Conservation (phyloP, 2,329 filamentous ascomycete genomes). For the Pyricularia sp. region DNA sequence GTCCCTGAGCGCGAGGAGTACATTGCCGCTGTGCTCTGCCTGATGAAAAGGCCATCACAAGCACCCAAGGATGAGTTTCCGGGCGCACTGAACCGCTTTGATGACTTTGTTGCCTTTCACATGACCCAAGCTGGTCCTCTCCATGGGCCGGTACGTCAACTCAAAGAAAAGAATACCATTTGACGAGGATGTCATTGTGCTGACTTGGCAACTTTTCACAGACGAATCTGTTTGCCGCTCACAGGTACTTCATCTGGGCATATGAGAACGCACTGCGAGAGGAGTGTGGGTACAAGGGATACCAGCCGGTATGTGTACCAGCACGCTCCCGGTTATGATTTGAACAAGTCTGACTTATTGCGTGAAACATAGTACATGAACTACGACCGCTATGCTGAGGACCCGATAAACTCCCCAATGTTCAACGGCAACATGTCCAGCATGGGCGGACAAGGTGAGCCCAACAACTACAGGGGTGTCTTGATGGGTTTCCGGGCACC, state of each 20-base stretch:
- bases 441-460: slow-evolving; percentile 36
- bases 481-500: slow-evolving; percentile 3
- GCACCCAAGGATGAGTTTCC: slow-evolving; percentile 15
- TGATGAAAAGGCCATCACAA: slow-evolving; percentile 17
- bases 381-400: slow-evolving; percentile 38
- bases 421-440: slow-evolving; percentile 44
- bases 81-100: slow-evolving; percentile 17
- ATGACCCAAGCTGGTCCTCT: slow-evolving; percentile 17
- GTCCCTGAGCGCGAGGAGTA: slow-evolving; percentile 15
- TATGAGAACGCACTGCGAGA: slow-evolving; percentile 23
- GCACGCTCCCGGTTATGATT: too few relatives aligned
- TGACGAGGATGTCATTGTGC: too few relatives aligned
- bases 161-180: background rate
- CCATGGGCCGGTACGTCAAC: slow-evolving; percentile 10
- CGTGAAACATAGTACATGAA: slow-evolving; percentile 32
- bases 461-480: slow-evolving; percentile 15
- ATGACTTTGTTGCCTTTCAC: slow-evolving; percentile 24
- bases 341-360: too few relatives aligned
- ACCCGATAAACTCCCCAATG: slow-evolving; percentile 38
- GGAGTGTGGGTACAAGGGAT: slow-evolving; percentile 24
- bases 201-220: background rate
- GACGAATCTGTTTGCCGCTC: slow-evolving; percentile 17
- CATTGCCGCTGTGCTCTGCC: slow-evolving; percentile 16
- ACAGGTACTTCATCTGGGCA: slow-evolving; percentile 20
- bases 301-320: slow-evolving; percentile 17